Evolutionary conservation across 257 asterid genomes (phyloP).

Genomic region (Nicotiana sylvestris): DNA sequence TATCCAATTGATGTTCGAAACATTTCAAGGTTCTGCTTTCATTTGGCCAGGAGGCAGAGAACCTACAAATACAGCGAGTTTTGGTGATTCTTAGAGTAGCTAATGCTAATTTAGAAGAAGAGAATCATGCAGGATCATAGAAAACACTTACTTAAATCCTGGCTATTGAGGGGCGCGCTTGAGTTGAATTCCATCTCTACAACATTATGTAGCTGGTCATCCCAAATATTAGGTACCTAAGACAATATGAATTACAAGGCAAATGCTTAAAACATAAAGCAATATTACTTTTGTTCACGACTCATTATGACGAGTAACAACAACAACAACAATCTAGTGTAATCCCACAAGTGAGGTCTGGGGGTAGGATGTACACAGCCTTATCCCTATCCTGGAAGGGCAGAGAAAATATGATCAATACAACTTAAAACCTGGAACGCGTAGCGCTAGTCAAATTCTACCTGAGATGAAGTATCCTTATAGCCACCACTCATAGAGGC

Average conservation of each 20-base stretch:
- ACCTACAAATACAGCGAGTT: neutral
- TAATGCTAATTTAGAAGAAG: neutral
- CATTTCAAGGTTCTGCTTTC: conserved; percentile 3
- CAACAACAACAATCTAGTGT: no score
- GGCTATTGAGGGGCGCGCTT: conserved; percentile 38
- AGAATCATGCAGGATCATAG: neutral
- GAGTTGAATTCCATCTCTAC: conserved; percentile 50
- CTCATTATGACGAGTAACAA: neutral
- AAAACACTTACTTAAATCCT: conserved; percentile 36
- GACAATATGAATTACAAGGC: neutral
- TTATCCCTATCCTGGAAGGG: no score
- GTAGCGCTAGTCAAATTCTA: neutral
- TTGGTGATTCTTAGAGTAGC: neutral
- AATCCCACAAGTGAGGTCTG: no score
- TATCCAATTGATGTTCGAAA: neutral
- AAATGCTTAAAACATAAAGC: neutral
- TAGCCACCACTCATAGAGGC: conserved; percentile 30
- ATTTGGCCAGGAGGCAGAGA: neutral
- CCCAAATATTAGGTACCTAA: conserved; percentile 6
- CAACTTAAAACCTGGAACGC: neutral
- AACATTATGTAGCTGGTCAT: conserved; percentile 5
- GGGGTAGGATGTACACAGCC: no score
- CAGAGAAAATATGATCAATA: neutral
- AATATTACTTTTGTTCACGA: neutral
- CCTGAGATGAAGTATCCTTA: conserved; percentile 2